phyloP scores from a whole-genome alignment of 2,329 filamentous ascomycete species.

The Trichophyton rubrum region DNA sequence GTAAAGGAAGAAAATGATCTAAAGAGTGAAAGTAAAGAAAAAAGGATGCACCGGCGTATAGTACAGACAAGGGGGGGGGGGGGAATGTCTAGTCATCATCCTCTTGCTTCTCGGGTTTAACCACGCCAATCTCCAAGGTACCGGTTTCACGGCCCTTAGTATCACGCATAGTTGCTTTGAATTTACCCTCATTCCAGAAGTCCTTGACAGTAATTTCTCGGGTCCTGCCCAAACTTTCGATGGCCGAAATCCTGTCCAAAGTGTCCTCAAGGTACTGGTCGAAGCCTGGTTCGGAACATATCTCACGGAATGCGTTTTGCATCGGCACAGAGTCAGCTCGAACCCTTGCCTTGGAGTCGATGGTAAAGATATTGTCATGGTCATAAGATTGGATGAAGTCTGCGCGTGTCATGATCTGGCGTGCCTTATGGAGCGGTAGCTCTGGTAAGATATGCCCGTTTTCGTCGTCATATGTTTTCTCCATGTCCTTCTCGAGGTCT shows the following conservation, averaged over 20 bases:
- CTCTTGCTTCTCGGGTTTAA: conserved; percentile 25
- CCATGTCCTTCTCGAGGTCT: conserved; percentile 58
- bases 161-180: conserved; percentile 48
- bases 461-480: conserved; percentile 50
- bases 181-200: conserved; percentile 71
- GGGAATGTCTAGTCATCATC: conserved; percentile 12
- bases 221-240: conserved; percentile 87
- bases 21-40: neutral
- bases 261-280: conserved; percentile 71
- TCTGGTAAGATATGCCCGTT: conserved; percentile 65
- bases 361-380: conserved; percentile 88
- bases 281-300: conserved; percentile 66
- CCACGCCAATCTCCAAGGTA: conserved; percentile 37
- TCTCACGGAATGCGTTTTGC: conserved; percentile 80
- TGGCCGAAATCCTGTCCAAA: conserved; percentile 72
- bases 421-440: conserved; percentile 67
- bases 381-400: conserved; percentile 93
- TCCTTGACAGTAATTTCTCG: conserved; percentile 93
- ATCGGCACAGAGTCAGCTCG: conserved; percentile 91
- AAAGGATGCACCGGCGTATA: neutral
- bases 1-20: neutral
- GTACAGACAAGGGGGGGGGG: neutral
- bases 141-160: conserved; percentile 36
- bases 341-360: conserved; percentile 74
- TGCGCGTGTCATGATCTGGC: conserved; percentile 86